Conservation (phyloP, 768 basidiomycete genomes). For the Pulveroboletus sp. region DNA sequence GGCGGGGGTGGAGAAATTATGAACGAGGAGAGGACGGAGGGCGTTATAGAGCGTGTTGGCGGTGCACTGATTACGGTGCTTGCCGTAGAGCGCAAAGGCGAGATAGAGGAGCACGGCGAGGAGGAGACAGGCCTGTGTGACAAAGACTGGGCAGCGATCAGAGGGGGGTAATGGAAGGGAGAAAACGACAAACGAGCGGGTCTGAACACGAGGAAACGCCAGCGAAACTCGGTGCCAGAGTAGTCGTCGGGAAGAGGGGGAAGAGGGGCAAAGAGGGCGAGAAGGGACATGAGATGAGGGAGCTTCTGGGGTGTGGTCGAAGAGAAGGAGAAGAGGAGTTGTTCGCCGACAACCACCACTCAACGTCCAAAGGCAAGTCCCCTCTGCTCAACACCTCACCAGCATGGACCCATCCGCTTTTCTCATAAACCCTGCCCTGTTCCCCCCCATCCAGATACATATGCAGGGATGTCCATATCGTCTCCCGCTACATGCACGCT, state of each 20-base stretch:
- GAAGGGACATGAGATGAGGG: constrained; percentile 12
- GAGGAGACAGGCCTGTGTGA: constrained; percentile 58
- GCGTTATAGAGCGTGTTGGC: constrained; percentile 65
- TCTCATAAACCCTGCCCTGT: constrained; percentile 15
- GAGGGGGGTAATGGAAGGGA: background rate
- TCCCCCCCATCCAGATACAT: constrained; percentile 23
- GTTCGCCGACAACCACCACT: constrained; percentile 6
- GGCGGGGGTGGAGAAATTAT: constrained; percentile 71
- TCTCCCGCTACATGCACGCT: background rate
- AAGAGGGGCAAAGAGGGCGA: constrained; percentile 10
- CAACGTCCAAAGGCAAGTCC: constrained; percentile 14
- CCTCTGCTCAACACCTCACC: background rate
- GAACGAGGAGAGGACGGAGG: constrained; percentile 51
- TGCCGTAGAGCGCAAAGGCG: constrained; percentile 55
- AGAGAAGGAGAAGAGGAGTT: background rate
- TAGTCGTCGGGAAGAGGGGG: constrained; percentile 45
- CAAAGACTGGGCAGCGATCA: constrained; percentile 45
- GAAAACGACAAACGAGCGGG: constrained; percentile 54
- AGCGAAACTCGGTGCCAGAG: constrained; percentile 68
- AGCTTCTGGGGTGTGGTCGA: no score
- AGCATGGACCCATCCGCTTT: constrained; percentile 25
- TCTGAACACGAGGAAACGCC: constrained; percentile 74
- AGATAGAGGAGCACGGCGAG: constrained; percentile 52
- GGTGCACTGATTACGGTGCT: constrained; percentile 49
- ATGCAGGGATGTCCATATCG: constrained; percentile 26